Base-by-base conservation (phyloP, 768 basidiomycete species). In the Suillus decipiens region DNA sequence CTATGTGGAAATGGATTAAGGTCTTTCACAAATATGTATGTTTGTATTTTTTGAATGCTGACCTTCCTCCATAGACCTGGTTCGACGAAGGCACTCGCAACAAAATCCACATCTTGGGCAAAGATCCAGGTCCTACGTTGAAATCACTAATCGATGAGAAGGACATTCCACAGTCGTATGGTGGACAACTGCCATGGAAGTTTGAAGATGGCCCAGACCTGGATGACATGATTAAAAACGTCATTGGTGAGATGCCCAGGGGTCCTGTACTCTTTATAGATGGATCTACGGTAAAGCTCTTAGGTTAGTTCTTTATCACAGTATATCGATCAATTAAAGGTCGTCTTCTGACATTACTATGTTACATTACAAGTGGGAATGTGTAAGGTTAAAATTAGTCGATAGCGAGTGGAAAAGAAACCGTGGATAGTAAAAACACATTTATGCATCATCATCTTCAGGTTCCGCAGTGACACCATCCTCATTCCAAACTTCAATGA, bases 1-100 rank as follows among this genome's bases (percentile, higher is more conserved):
- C 88, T 2, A 79, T 94, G 11, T 95, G 92, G 92, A 82, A 81
- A 37, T 94, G 92, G 92, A 81, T 94, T 71, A 92, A 90, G 80
- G 89, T 86, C 57, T 24, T 51, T 37, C 19, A 37, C 51, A n/a
- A 34, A 17, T 11, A 65, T 31, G 10, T 45, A 37, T 65, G 15
- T 28, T 41, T 19, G 39, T 57, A 8, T 57, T 33, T 19, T 53
- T 53, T 41, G 12, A 51, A 31, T 57, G 17, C 17, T 37, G 17
- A 57, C 24, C 17, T 57, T 28, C 17, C 7, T 8, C 51, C 48
- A 8, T 67, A 89, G 85, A 84, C 81, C 33, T 92, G 89, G 88
- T 93, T 93, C 72, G 92, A 93, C 70, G 87, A 89, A 71, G 85
- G 84, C 48, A 93, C 91, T 14, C 84, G 88, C 19, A 81, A 81